Percentiles rank a stretch among this genome's conserved stretches.
phyloP scores from a whole-genome alignment of 148 eudicot species.

The Rhododendron simsii region DNA sequence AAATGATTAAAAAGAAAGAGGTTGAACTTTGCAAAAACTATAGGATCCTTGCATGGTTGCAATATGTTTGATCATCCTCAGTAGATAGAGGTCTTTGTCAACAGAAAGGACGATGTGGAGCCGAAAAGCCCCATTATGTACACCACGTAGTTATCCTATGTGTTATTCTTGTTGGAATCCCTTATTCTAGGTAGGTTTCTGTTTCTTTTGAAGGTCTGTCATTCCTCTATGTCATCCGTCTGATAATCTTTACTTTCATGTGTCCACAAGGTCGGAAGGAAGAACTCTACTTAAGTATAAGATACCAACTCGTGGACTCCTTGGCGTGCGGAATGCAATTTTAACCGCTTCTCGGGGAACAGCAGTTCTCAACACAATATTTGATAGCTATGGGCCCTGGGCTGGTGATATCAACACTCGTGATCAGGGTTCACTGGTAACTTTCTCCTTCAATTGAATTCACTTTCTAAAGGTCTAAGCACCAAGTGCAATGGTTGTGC shows the following conservation, averaged over 20 bases:
- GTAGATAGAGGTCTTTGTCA: neutral
- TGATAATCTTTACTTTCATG: neutral
- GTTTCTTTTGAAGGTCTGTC: neutral
- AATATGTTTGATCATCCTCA: neutral
- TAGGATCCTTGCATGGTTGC: neutral
- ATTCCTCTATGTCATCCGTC: neutral
- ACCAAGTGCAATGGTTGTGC: neutral
- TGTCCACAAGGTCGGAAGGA: conserved; percentile 64
- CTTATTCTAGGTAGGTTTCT: neutral
- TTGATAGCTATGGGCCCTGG: conserved; percentile 95
- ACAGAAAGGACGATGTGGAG: neutral
- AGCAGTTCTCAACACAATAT: conserved; percentile 89
- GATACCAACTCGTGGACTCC: conserved; percentile 97
- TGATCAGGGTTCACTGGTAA: conserved; percentile 93
- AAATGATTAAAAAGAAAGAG: neutral
- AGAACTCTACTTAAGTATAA: conserved; percentile 73
- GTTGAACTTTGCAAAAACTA: neutral
- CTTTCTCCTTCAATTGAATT: conserved; percentile 13
- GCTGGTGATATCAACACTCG: conserved; percentile 93
- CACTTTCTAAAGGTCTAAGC: neutral
- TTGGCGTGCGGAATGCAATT: conserved; percentile 85
- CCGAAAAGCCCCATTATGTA: neutral
- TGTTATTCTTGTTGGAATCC: neutral
- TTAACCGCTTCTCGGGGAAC: conserved; percentile 96
- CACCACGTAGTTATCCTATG: neutral